phyloP scores from a whole-genome alignment of 1,284 basidiomycete species.

The Peniophora sp. region DNA sequence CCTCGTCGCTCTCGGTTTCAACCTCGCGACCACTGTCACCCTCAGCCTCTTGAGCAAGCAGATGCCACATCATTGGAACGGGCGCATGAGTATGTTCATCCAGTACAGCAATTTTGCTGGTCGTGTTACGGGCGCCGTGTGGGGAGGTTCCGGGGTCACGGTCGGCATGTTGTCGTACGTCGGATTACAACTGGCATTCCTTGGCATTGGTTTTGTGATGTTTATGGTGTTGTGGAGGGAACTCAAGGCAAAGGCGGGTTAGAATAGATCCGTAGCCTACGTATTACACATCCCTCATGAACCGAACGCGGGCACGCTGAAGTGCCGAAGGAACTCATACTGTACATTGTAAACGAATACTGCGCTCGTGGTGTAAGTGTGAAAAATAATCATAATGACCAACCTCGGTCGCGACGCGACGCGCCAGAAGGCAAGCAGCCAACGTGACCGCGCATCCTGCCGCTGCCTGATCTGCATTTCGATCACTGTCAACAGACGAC shows the following conservation, averaged over 20 bases:
- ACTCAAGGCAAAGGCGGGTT: conserved; percentile 59
- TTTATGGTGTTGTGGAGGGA: conserved; percentile 52
- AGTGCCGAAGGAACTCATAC: too few relatives aligned
- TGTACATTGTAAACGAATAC: too few relatives aligned
- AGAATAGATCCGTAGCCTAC: too few relatives aligned
- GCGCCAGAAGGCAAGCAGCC: too few relatives aligned
- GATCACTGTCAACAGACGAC: too few relatives aligned
- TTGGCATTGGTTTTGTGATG: conserved; percentile 48
- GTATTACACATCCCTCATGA: too few relatives aligned
- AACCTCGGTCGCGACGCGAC: too few relatives aligned
- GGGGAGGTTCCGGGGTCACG: background rate
- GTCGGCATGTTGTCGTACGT: conserved; percentile 33
- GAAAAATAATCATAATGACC: too few relatives aligned
- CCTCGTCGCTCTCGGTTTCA: conserved; percentile 61
- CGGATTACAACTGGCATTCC: conserved; percentile 51
- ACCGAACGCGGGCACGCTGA: too few relatives aligned
- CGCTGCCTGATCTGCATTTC: too few relatives aligned
- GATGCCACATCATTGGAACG: conserved; percentile 55
- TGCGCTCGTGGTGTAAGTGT: too few relatives aligned
- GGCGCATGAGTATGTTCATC: conserved; percentile 45
- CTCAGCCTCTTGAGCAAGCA: conserved; percentile 60
- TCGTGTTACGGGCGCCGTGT: conserved; percentile 45
- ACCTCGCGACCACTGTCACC: conserved; percentile 59
- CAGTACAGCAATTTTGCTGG: conserved; percentile 64
- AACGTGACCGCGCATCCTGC: too few relatives aligned